Conservation (phyloP, 345 rosid species). For the Salix purpurea region DNA sequence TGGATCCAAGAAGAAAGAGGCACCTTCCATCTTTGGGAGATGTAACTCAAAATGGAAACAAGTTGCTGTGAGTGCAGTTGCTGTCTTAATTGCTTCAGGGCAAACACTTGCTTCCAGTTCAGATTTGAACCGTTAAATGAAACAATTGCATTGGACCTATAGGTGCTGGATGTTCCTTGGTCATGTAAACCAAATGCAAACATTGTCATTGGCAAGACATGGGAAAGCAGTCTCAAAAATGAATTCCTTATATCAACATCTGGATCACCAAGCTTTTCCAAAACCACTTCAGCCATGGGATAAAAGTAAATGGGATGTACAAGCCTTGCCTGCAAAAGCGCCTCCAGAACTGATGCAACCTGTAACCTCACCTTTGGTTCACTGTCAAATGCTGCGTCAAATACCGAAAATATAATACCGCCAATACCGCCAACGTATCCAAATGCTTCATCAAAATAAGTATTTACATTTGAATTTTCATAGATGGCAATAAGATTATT, state of each 20-base stretch:
- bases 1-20: constrained; percentile 86
- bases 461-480: constrained; percentile 33
- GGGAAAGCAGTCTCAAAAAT: constrained; percentile 60
- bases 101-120: constrained; percentile 85
- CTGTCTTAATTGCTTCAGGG: constrained; percentile 65
- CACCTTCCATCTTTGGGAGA: constrained; percentile 85
- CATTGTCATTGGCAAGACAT: constrained; percentile 57
- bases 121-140: constrained; percentile 43
- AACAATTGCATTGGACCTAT: constrained; percentile 40
- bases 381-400: constrained; percentile 76
- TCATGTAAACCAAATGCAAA: constrained; percentile 52
- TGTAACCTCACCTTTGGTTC: constrained; percentile 72
- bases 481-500: constrained; percentile 49
- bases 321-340: constrained; percentile 64
- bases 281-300: constrained; percentile 54
- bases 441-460: constrained; percentile 43
- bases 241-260: constrained; percentile 52
- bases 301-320: constrained; percentile 51
- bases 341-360: constrained; percentile 63
- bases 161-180: constrained; percentile 32
- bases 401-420: constrained; percentile 47
- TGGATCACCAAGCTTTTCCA: constrained; percentile 83
- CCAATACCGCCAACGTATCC: constrained; percentile 37
- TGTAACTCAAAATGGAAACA: constrained; percentile 82
- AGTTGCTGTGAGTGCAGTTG: constrained; percentile 86